A percentile compares a stretch with the other conserved stretches of the same genome.
Conservation (phyloP, 1,139 yeast species). For the Protomyces lactucae-debilis region DNA sequence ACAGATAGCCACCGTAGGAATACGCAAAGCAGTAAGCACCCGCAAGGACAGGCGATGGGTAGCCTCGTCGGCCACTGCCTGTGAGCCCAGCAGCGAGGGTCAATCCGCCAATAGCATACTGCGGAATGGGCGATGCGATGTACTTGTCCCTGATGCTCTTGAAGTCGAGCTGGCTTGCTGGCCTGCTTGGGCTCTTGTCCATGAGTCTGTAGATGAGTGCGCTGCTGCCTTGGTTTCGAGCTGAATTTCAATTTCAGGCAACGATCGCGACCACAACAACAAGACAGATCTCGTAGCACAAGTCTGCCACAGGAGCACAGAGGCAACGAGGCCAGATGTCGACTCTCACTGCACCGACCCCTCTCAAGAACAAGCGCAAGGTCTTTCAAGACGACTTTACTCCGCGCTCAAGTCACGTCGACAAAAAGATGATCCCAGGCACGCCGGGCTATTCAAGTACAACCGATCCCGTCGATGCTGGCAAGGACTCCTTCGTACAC, state of each 20-base stretch:
- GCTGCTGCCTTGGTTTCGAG: too few species aligned
- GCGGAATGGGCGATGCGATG: not conserved
- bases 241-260: too few species aligned
- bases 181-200: too few species aligned
- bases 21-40: not conserved
- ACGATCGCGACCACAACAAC: too few species aligned
- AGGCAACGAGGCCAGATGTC: too few species aligned
- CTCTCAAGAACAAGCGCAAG: conserved; percentile 19
- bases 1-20: not conserved
- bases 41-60: not conserved
- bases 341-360: not conserved
- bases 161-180: not conserved
- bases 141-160: not conserved
- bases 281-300: too few species aligned
- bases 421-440: not conserved
- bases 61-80: not conserved
- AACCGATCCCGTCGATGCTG: not conserved
- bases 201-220: too few species aligned
- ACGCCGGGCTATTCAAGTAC: not conserved
- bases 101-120: not conserved
- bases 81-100: not conserved
- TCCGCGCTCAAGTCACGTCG: conserved; percentile 14
- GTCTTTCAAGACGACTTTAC: conserved; percentile 17
- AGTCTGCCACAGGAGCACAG: too few species aligned
- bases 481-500: not conserved